These are phyloP conservation scores for Tricholoma saponaceum DNA, from an alignment of 768 basidiomycete species.

Conservation along the genomic window DNA sequence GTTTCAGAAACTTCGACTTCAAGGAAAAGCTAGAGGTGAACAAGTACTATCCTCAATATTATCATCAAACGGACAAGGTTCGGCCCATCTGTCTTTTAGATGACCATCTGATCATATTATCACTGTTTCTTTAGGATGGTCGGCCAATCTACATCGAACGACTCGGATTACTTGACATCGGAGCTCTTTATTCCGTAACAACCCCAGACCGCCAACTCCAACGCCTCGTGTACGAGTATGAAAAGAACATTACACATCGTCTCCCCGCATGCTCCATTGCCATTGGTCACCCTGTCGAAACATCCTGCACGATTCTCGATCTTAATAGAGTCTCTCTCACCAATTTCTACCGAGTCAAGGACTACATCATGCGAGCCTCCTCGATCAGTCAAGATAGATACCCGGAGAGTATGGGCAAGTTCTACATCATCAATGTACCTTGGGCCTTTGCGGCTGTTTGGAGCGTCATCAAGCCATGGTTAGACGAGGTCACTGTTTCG, in stretches of 20 bases:
- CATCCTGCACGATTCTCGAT: constrained; percentile 96
- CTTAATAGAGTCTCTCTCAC: constrained; percentile 65
- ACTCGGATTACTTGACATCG: constrained; percentile 86
- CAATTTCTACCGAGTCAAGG: constrained; percentile 89
- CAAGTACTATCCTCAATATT: constrained; percentile 93
- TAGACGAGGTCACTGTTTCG: constrained; percentile 90
- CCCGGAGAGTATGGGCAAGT: constrained; percentile 94
- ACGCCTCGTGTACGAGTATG: constrained; percentile 91
- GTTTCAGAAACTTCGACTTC: constrained; percentile 76
- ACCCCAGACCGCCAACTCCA: constrained; percentile 85
- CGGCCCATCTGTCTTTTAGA: constrained; percentile 8
- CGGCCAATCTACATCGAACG: constrained; percentile 94
- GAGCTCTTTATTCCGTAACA: constrained; percentile 75
- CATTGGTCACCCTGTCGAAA: constrained; percentile 87
- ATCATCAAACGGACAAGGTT: constrained; percentile 95
- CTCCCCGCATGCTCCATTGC: constrained; percentile 72
- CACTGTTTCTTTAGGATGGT: constrained; percentile 59
- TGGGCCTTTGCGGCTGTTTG: constrained; percentile 90
- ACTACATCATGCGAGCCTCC: constrained; percentile 77
- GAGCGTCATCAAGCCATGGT: constrained; percentile 86
- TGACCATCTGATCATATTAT: constrained; percentile 3
- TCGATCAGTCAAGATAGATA: constrained; percentile 87
- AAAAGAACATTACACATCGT: constrained; percentile 77
- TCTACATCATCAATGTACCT: constrained; percentile 98
- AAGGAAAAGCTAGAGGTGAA: constrained; percentile 78